Base-by-base conservation (phyloP, 2,329 filamentous ascomycete genomes). In the Ilyonectria sp. region DNA sequence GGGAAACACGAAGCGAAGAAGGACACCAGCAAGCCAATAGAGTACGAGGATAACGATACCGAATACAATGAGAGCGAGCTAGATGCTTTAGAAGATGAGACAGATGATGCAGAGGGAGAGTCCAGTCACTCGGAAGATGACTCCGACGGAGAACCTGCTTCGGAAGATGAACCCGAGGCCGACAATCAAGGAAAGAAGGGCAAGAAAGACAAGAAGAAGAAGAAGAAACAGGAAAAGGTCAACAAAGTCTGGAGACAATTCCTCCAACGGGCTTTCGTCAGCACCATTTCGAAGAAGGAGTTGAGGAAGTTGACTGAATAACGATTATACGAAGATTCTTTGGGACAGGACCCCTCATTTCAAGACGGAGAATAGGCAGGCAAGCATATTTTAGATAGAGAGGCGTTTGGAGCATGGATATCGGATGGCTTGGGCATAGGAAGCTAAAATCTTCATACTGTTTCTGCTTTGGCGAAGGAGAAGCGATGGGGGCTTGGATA, bases 211-310 rank as follows among this genome's bases (percentile, higher is more conserved):
- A 81, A 83, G 47, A 82, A 83, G 65, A 84, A 84, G 65, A 82
- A 86, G 55, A 81, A 83, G 50, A 82, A 83, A 66, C 82, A 84
- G 67, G 84, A 83, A 55, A 84, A 85, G 66, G 82, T 86, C 72
- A 92, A 92, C 77, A 90, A 91, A 78, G 84, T 90, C 6, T 97
- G 94, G 94, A 85, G 91, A 67, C 89, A 91, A 56, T 97, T 97
- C 78, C 82, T 97, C 31, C 81, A 84, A 66, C 90, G 94, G 63
- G 94, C 94, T 1, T 97, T 96, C 82, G 93, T 97, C 23, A 89
- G 90, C 44, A 94, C 91, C 4, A 82, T 93, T 74, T 86, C 89
- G 57, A 83, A 89, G 60, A 86, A 92, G 56, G 90, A 95, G 46
- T 84, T 97, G 40, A 82, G 87, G 75, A 81, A 86, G 71, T 73